phyloP scores from a whole-genome alignment of 345 rosid species.

The Acer campestre region DNA sequence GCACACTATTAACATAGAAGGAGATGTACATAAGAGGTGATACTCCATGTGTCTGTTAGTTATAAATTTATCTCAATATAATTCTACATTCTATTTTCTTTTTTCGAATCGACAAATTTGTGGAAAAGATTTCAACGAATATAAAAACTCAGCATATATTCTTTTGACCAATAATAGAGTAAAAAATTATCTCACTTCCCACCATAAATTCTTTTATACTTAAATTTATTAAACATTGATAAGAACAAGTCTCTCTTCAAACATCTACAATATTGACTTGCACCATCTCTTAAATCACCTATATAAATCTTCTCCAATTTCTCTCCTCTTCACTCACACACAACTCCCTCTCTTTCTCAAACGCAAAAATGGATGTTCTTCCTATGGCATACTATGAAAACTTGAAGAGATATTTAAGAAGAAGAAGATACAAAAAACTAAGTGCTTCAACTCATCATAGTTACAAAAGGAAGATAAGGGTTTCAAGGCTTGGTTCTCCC shows the following conservation, averaged over 20 bases:
- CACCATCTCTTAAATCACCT: background rate
- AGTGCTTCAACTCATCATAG: background rate
- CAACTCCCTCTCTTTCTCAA: background rate
- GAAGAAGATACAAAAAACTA: constrained; percentile 43
- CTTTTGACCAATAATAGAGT: background rate
- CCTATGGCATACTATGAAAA: constrained; percentile 20
- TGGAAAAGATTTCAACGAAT: no score
- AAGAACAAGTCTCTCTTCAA: background rate
- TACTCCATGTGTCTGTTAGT: no score
- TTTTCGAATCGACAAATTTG: no score
- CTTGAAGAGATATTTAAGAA: constrained; percentile 49
- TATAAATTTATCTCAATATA: no score
- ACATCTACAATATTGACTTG: background rate
- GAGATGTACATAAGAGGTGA: no score
- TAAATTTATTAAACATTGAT: background rate
- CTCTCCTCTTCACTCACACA: background rate
- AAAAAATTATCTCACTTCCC: background rate
- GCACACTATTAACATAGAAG: no score
- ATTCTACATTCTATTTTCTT: no score
- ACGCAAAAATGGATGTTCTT: constrained; percentile 26
- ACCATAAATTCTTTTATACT: background rate
- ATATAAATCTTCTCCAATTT: background rate
- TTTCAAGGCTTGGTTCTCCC: constrained; percentile 36
- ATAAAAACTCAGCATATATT: no score
- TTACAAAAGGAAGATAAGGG: constrained; percentile 29